phyloP scores from a whole-genome alignment of 140 eudicot genomes.

The Cichorium intybus region DNA sequence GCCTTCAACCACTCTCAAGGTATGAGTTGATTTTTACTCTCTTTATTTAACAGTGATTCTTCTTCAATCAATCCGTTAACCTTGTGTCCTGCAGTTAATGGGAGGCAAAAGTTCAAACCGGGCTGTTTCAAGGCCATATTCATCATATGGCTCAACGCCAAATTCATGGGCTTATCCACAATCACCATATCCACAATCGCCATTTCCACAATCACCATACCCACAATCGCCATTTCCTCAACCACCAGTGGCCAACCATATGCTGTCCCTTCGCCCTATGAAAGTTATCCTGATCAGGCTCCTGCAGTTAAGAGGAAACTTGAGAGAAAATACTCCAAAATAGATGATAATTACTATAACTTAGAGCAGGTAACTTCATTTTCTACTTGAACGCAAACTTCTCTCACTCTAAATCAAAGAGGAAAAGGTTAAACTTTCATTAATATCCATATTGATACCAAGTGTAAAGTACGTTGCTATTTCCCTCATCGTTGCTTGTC shows the following conservation, averaged over 20 bases:
- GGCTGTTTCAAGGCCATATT: constrained; percentile 51
- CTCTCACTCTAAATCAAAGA: not conserved
- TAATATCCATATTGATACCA: too few relatives aligned
- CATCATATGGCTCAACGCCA: constrained; percentile 64
- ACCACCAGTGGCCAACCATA: constrained; percentile 42
- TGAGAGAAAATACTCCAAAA: constrained; percentile 78
- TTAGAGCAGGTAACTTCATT: constrained; percentile 63
- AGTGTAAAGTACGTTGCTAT: not conserved
- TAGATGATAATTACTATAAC: constrained; percentile 73
- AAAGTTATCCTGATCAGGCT: constrained; percentile 39
- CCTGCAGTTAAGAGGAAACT: constrained; percentile 45
- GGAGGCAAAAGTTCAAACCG: constrained; percentile 73
- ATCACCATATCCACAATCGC: too few relatives aligned
- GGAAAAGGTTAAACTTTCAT: not conserved
- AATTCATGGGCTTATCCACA: constrained; percentile 38
- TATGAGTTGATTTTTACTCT: too few relatives aligned
- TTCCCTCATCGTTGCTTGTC: not conserved
- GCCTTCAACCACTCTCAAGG: too few relatives aligned
- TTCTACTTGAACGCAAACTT: not conserved
- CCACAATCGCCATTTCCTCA: constrained; percentile 49
- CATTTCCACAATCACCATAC: too few relatives aligned
- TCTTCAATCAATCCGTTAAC: not conserved
- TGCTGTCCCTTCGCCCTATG: constrained; percentile 40
- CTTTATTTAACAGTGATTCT: too few relatives aligned
- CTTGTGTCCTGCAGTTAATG: constrained; percentile 31